phyloP scores from a whole-genome alignment of 2,329 filamentous ascomycete species.

The Fusarium mundagurra region DNA sequence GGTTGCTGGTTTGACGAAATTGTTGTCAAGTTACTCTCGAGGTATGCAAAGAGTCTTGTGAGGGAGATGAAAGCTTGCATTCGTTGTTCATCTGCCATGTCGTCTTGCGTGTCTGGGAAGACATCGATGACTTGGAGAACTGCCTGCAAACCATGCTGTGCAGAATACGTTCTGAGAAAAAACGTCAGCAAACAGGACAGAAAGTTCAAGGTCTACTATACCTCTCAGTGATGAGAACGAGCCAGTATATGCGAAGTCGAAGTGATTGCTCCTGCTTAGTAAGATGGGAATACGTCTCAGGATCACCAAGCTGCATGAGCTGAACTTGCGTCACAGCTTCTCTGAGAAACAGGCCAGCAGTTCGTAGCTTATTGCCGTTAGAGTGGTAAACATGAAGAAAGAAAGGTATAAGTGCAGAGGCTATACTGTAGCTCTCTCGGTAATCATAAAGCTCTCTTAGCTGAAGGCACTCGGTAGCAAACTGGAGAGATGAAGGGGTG shows the following conservation, averaged over 20 bases:
- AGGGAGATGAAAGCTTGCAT: constrained; percentile 37
- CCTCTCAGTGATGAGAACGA: constrained; percentile 40
- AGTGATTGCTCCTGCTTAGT: constrained; percentile 31
- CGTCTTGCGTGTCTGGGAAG: constrained; percentile 31
- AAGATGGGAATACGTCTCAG: constrained; percentile 30
- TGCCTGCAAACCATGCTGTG: constrained; percentile 37
- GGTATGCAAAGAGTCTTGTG: constrained; percentile 38
- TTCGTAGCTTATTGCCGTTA: constrained; percentile 43
- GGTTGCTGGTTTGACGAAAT: constrained; percentile 24
- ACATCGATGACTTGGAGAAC: constrained; percentile 38
- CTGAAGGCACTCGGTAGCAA: constrained; percentile 26
- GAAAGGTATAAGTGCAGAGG: constrained; percentile 40
- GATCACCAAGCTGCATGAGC: constrained; percentile 32
- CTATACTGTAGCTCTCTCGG: constrained; percentile 30
- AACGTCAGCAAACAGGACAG: neutral
- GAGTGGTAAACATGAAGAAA: constrained; percentile 45
- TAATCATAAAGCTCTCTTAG: constrained; percentile 39
- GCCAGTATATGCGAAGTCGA: constrained; percentile 38
- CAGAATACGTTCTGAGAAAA: constrained; percentile 28
- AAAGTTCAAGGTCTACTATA: neutral
- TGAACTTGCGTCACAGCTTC: constrained; percentile 41
- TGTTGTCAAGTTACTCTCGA: constrained; percentile 36
- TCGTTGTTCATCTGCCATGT: constrained; percentile 20
- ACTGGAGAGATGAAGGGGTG: constrained; percentile 25
- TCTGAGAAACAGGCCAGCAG: constrained; percentile 36